A percentile compares a stretch with the other conserved stretches of the same genome.
Conservation (phyloP, 2,329 filamentous ascomycete species). For the Neopestalotiopsis sp. region DNA sequence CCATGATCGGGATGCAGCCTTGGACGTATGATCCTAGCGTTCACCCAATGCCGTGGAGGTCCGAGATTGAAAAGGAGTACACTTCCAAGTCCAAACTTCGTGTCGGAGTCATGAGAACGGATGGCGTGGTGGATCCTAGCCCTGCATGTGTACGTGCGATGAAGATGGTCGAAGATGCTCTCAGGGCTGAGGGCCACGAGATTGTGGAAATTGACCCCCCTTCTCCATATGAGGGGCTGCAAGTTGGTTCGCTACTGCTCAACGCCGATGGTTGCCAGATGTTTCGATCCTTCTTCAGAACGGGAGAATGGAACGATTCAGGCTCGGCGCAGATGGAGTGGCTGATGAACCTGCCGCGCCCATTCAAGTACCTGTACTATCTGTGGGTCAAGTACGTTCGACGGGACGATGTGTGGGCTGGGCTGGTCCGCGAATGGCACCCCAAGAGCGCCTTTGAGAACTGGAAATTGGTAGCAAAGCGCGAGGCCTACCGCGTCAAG, state of each 20-base stretch:
- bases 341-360: conserved; percentile 75
- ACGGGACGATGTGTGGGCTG: conserved; percentile 78
- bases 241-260: conserved; percentile 79
- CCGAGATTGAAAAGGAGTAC: conserved; percentile 64
- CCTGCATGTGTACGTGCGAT: conserved; percentile 84
- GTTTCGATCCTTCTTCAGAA: conserved; percentile 77
- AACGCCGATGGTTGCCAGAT: conserved; percentile 85
- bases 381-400: conserved; percentile 87
- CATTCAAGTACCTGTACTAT: conserved; percentile 85
- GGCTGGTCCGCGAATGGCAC: conserved; percentile 74
- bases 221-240: conserved; percentile 75
- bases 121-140: conserved; percentile 83
- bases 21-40: conserved; percentile 90
- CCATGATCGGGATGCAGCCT: conserved; percentile 79
- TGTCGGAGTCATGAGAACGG: conserved; percentile 79
- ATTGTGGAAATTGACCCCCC: conserved; percentile 70
- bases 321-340: conserved; percentile 78
- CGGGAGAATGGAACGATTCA: conserved; percentile 79
- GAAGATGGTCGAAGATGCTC: conserved; percentile 70
- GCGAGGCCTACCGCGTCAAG: conserved; percentile 76
- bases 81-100: conserved; percentile 67
- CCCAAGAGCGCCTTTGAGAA: conserved; percentile 78
- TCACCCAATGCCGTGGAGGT: conserved; percentile 82
- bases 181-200: conserved; percentile 76
- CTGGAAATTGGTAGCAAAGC: conserved; percentile 79